Evolutionary conservation across 2,329 filamentous ascomycete genomes (phyloP), one percentile per base, ranked within the genome.

Genomic region (Aspergillus sp.): DNA sequence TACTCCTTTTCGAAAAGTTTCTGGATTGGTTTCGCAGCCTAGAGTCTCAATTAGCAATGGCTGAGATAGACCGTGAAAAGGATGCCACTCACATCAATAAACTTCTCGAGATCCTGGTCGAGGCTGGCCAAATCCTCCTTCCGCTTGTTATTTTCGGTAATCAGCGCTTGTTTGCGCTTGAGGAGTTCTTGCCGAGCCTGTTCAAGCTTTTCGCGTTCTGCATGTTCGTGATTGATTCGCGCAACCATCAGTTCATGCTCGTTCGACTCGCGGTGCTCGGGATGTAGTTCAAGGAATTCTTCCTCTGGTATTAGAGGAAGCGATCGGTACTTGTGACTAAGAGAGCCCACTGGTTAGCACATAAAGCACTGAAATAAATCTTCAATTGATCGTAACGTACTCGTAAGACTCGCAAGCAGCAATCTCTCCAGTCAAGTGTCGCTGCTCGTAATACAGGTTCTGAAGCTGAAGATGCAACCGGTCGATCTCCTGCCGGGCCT

Each of bases 361-460:
- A 9, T 37, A 12, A 24, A 37, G 17, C 9, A 6, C n/a, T 33
- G 17, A 5, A 21, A 27, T 3, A 41, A 12, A 24, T 7, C 4
- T 31, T 37, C 35, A 33, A 14, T 40, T 19, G 44, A n/a, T 3
- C n/a, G 33, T 23, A 24, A 84, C 90, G 61, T 78, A 96, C 91
- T 96, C 90, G 68, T 96, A 97, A 52, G 88, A 89, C 71, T 96
- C 90, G 73, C 95, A 98, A 8, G 90, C 91, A 0, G 85, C 81
- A 60, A 99, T 98, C 76, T 99, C 95, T 49, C 90, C 90, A 63
- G 90, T 86, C 55, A 99, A 79, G 74, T 97, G 92, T 55, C 91
- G 83, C 77, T 98, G 93, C 75, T 99, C 93, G 71, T 99, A 99
- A 74, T 95, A 96, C 7, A 99, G 79, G 70, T 99, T 99, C 76